These are phyloP conservation scores for Elaeagnus macrophylla DNA, from an alignment of 306 rosid species.

Conservation along the genomic window DNA sequence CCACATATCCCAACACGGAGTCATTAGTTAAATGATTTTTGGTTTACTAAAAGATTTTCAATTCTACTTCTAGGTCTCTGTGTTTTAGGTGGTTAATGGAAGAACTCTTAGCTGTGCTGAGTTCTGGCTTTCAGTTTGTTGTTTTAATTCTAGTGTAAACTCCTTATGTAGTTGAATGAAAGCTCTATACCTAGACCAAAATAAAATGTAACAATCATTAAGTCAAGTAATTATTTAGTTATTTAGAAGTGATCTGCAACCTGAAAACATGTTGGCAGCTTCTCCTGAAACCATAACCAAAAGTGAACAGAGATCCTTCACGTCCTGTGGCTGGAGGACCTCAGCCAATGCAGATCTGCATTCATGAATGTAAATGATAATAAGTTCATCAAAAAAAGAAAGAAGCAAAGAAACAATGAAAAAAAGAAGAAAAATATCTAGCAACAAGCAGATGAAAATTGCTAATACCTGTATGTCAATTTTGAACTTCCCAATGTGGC, in stretches of 20 bases:
- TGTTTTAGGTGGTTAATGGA: no score
- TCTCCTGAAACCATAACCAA: conserved; percentile 51
- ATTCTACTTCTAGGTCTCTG: no score
- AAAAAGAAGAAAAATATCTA: neutral
- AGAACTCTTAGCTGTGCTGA: no score
- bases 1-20: no score
- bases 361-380: conserved; percentile 18
- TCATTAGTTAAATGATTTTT: no score
- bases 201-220: no score
- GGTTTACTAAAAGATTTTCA: no score
- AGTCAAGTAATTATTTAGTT: no score
- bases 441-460: conserved; percentile 13
- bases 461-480: conserved; percentile 43
- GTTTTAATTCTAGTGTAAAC: no score
- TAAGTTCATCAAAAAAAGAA: conserved; percentile 11
- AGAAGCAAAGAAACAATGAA: neutral
- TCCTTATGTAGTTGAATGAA: no score
- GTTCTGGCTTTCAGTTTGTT: no score
- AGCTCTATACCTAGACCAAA: no score
- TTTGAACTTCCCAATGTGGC: conserved; percentile 38
- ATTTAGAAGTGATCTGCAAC: conserved; percentile 27
- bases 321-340: conserved; percentile 51
- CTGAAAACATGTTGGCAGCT: conserved; percentile 44
- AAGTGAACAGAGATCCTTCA: conserved; percentile 59
- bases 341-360: conserved; percentile 60